Evolutionary conservation across 768 basidiomycete species (phyloP).

Genomic region (Royoungia palumana): DNA sequence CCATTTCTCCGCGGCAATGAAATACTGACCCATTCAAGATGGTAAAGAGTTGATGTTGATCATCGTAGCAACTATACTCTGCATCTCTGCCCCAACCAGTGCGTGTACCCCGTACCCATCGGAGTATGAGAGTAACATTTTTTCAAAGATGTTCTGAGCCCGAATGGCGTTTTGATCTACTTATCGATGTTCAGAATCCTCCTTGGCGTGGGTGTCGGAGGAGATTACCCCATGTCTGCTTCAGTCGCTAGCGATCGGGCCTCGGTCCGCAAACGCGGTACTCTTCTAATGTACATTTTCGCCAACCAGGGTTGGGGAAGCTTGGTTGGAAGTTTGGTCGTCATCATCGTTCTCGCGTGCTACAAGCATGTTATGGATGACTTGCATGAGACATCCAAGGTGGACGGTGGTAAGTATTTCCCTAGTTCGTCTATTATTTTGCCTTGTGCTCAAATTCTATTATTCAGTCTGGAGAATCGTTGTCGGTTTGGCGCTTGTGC

Average conservation of each 20-base stretch:
- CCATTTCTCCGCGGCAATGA: not conserved
- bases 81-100: conserved; percentile 63
- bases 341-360: conserved; percentile 59
- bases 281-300: conserved; percentile 74
- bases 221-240: conserved; percentile 78
- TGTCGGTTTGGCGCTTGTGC: conserved; percentile 70
- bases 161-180: conserved; percentile 55
- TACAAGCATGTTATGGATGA: conserved; percentile 65
- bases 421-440: not conserved
- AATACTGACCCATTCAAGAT: conserved; percentile 37
- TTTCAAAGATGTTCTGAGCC: conserved; percentile 45
- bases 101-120: conserved; percentile 1
- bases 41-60: conserved; percentile 81
- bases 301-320: conserved; percentile 78
- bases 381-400: conserved; percentile 54
- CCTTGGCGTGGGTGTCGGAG: conserved; percentile 75
- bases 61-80: conserved; percentile 72
- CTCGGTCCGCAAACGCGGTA: conserved; percentile 62
- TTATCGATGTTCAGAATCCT: conserved; percentile 65
- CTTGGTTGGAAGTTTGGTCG: conserved; percentile 57
- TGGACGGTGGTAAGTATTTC: conserved; percentile 57
- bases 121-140: not conserved
- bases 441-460: not conserved
- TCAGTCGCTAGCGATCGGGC: conserved; percentile 66
- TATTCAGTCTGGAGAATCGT: conserved; percentile 67